A percentile compares a stretch with the other conserved stretches of the same genome.
These are phyloP conservation scores for Oryza rufipogon DNA, from an alignment of 176 grass and related monocot species.

Conservation along the genomic window DNA sequence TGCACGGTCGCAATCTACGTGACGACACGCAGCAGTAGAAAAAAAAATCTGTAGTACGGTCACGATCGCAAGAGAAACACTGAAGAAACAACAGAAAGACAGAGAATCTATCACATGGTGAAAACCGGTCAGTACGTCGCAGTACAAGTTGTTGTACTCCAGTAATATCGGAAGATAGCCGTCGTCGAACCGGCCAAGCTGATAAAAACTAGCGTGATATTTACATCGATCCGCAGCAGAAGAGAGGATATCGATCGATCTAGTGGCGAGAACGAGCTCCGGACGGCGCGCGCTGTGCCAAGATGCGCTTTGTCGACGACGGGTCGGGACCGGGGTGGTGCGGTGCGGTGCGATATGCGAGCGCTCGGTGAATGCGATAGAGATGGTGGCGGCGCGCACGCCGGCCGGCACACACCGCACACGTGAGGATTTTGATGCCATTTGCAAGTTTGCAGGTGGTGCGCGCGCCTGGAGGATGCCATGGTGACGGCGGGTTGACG, in stretches of 20 bases:
- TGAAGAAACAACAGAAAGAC: neutral
- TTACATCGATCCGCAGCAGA: neutral
- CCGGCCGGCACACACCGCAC: neutral
- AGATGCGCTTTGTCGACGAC: neutral
- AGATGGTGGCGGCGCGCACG: neutral
- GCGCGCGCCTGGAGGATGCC: conserved; percentile 17
- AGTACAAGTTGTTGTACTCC: neutral
- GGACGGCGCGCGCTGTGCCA: conserved; percentile 12
- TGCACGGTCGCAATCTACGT: conserved; percentile 32
- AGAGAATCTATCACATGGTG: neutral
- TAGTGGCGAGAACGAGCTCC: neutral
- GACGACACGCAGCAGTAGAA: neutral
- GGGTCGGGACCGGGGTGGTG: no score
- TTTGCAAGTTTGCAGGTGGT: neutral
- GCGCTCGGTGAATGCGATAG: neutral
- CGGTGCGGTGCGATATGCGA: neutral
- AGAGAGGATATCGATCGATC: no score
- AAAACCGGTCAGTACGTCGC: neutral
- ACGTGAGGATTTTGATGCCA: neutral
- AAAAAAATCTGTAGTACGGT: neutral
- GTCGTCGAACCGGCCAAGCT: neutral
- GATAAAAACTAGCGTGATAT: neutral
- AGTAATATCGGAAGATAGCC: no score
- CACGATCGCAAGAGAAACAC: neutral
- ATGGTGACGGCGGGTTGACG: conserved; percentile 32